Evolutionary conservation across 768 basidiomycete species (phyloP), one percentile per base, ranked within the genome.

Genomic region (Ramaria sp.): DNA sequence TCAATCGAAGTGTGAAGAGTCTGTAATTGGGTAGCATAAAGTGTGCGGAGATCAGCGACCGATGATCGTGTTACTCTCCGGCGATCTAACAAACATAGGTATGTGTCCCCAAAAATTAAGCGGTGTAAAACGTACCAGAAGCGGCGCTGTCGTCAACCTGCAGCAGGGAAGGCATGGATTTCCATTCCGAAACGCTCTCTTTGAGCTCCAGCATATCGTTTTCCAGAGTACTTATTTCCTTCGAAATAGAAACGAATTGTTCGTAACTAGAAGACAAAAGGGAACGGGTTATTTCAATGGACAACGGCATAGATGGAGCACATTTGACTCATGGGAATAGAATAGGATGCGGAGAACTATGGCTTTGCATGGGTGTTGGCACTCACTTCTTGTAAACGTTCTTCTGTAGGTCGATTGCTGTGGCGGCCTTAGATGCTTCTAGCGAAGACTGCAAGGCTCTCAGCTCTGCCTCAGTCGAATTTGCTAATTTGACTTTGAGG

Each of bases 191-290:
- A 3, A 98, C 77, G 6, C 88, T 80, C 55, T 94, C 91, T 69
- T 96, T 97, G 68, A 99, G 81, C 65, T 98, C 94, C 31, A 97
- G 79, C 87, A 98, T 90, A 69, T 97, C 94, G 65, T 93, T 94
- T 73, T 99, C 96, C 27, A 99, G 80, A 1, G 89, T 86, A 27
- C 88, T 86, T 54, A 99, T 95, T 71, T 98, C 96, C 67, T 98
- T 98, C 3, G 96, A 96, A 20, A 99, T 90, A 55, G 87, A 77
- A 27, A 99, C 90, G 67, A 98, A 98, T 68, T 98, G 92, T 47
- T 93, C 89, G 66, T 98, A 98, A 71, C 95, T 98, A 64, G 17
- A 30, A 43, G 30, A 31, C 20, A 54, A 46, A 45, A 10, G 45
- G n/a, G 48, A 48, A 48, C 6, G n/a, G 51, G 51, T 51, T 9